Base-by-base conservation (phyloP, 805 yeast species). In the Candida hungchunana region DNA sequence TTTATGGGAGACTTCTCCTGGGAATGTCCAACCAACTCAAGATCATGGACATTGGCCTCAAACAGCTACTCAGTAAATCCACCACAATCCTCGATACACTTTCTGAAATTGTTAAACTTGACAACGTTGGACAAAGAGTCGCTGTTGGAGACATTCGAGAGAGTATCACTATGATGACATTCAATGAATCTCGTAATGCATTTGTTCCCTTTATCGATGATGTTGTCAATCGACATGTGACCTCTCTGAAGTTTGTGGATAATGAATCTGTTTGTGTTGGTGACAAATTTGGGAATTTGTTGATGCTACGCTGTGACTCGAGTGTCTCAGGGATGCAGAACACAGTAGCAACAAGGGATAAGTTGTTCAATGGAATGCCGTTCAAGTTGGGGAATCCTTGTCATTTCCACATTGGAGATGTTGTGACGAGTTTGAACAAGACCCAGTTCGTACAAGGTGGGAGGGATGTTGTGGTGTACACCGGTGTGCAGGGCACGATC, bases 201-300 rank as follows among this genome's bases (percentile, higher is more conserved):
- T 83, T 90, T 48, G 51, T 75, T 7, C 73, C 82, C 2, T 63
- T 89, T 39, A 79, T 77, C 1, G 88, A 79, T 51, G 97, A 93
- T 58, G 56, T 69, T 1, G 60, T 80, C 25, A 67, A 78, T 22
- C 64, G 96, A 21, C 83, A 82, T 50, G 68, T 82, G 4, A 81
- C 94, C 0, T 48, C 77, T 3, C 47, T 82, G 28, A 52, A 67
- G 3, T 60, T 75, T 44, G 59, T 93, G 5, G 97, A 93, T 55
- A 73, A 76, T 43, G 77, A 77, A 37, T 87, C 96, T 0, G 74
- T 83, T 1, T 63, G 82, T 26, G 86, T 85, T 1, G 96, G 96
- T 11, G 97, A 93, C 55, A 80, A 79, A 51, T 87, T 83, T 59
- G 97, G 97, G 1, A 85, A 82, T 48, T 31, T 88, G 0, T 78